Percentiles rank a stretch among this genome's conserved stretches.
These are phyloP conservation scores for Pythium coloratum DNA, from an alignment of 352 stramenopile species.

Conservation along the genomic window DNA sequence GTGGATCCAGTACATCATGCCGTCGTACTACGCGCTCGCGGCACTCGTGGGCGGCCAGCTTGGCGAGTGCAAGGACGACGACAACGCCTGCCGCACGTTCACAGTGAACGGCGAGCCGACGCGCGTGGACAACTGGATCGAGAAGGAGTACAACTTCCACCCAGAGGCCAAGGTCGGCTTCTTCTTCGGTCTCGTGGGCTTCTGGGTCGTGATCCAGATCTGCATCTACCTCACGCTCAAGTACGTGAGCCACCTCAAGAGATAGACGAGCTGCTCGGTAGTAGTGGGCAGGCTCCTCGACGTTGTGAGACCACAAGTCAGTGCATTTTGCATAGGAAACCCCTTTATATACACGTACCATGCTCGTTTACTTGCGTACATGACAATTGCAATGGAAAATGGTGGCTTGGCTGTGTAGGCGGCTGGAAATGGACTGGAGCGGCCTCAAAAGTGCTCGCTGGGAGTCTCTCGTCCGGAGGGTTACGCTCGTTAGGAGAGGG, in stretches of 20 bases:
- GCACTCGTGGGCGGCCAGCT: constrained; percentile 43
- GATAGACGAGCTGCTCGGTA: constrained; percentile 29
- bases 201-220: constrained; percentile 57
- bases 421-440: neutral
- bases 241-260: constrained; percentile 72
- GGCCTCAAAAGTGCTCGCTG: neutral
- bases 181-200: constrained; percentile 44
- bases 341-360: neutral
- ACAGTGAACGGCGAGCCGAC: constrained; percentile 18
- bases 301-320: neutral
- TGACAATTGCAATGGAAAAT: too few species aligned
- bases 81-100: constrained; percentile 19
- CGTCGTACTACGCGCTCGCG: constrained; percentile 54
- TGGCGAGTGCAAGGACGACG: constrained; percentile 34
- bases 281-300: neutral
- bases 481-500: neutral
- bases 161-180: constrained; percentile 47
- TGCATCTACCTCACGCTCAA: constrained; percentile 65
- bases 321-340: neutral
- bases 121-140: constrained; percentile 37
- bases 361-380: neutral
- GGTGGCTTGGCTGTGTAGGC: too few species aligned
- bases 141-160: constrained; percentile 52
- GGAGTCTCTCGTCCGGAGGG: neutral
- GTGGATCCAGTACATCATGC: constrained; percentile 68